These are phyloP conservation scores for Prunus dulcis DNA, from an alignment of 306 rosid genomes.

Conservation along the genomic window DNA sequence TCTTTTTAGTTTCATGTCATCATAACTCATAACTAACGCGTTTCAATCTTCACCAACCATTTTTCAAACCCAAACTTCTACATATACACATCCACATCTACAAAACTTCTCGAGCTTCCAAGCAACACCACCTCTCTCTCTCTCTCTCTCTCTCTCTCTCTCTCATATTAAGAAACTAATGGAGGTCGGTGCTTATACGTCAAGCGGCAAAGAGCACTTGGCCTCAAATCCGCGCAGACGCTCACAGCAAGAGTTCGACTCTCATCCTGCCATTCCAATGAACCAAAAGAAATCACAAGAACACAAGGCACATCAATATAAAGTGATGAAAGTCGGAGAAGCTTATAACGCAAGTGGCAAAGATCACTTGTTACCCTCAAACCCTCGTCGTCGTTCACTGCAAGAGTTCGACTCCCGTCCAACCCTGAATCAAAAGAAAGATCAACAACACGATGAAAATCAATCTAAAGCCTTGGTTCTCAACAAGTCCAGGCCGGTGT, in stretches of 20 bases:
- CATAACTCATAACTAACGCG: conserved; percentile 43
- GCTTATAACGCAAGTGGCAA: neutral
- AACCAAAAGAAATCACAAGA: neutral
- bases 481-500: conserved; percentile 16
- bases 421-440: too few species aligned
- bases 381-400: neutral
- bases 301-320: neutral
- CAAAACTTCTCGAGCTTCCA: neutral
- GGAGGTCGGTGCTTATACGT: neutral
- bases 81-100: neutral
- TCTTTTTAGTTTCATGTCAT: conserved; percentile 28
- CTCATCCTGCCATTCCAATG: neutral
- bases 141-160: neutral
- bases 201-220: neutral
- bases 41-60: conserved; percentile 36
- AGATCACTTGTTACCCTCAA: neutral
- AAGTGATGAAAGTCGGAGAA: neutral
- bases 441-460: neutral
- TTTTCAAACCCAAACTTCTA: neutral
- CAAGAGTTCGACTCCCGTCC: neutral
- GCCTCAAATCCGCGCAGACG: neutral
- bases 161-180: neutral
- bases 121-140: neutral
- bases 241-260: neutral
- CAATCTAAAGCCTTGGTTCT: neutral